These are phyloP conservation scores for Kuraishia borneana DNA, from an alignment of 805 yeast genomes.

Conservation along the genomic window DNA sequence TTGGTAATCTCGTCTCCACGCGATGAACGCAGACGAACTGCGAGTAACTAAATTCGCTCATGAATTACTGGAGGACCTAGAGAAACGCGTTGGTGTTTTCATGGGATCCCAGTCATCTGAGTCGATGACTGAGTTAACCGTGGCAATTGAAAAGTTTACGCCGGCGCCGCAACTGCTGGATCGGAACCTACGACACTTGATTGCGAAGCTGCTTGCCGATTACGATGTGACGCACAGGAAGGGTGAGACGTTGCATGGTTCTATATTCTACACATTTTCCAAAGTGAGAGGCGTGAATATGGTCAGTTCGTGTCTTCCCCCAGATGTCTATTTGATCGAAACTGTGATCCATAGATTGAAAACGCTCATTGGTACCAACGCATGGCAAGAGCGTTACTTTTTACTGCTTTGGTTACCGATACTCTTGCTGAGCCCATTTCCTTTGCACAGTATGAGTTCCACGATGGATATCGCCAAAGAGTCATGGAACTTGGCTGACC, in stretches of 20 bases:
- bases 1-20: not conserved
- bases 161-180: slow-evolving; percentile 43
- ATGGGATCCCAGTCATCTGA: no score
- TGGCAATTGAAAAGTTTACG: slow-evolving; percentile 39
- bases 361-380: slow-evolving; percentile 5
- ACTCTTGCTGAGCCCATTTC: slow-evolving; percentile 66
- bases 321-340: slow-evolving; percentile 42
- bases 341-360: slow-evolving; percentile 17
- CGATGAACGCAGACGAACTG: slow-evolving; percentile 21
- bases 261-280: slow-evolving; percentile 44
- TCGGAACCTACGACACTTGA: slow-evolving; percentile 20
- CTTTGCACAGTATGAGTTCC: slow-evolving; percentile 26
- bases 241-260: slow-evolving; percentile 5
- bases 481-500: slow-evolving; percentile 23
- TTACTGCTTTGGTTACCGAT: slow-evolving; percentile 64
- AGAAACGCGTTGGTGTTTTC: no score
- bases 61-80: slow-evolving; percentile 9
- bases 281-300: slow-evolving; percentile 60
- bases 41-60: slow-evolving; percentile 17
- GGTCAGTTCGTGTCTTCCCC: slow-evolving; percentile 45
- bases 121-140: no score
- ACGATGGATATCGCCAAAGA: slow-evolving; percentile 19
- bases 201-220: slow-evolving; percentile 15
- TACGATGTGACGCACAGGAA: slow-evolving; percentile 12
- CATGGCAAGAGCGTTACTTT: slow-evolving; percentile 38